These are phyloP conservation scores for Didymella keratinophila DNA, from an alignment of 2,329 filamentous ascomycete species.

Conservation along the genomic window DNA sequence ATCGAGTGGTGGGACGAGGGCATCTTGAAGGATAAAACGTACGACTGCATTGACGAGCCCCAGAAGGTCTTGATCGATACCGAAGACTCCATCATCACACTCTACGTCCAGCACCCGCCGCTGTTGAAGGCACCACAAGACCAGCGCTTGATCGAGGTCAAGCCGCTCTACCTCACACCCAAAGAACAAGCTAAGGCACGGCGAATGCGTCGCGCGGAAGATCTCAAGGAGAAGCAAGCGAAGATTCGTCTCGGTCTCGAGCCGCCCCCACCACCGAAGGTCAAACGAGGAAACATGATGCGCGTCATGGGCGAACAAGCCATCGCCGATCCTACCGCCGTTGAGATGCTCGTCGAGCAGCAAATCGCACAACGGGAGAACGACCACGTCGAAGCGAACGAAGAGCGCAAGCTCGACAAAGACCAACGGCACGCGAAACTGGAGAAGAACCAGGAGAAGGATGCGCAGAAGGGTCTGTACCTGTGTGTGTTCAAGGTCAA, in stretches of 20 bases:
- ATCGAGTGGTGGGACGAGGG: conserved; percentile 99
- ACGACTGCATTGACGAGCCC: conserved; percentile 72
- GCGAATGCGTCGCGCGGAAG: conserved; percentile 87
- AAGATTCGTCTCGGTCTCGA: conserved; percentile 92
- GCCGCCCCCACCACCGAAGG: conserved; percentile 90
- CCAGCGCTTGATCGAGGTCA: conserved; percentile 77
- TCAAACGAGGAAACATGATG: conserved; percentile 98
- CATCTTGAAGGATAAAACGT: conserved; percentile 76
- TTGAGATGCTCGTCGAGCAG: conserved; percentile 90
- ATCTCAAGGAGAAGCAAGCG: conserved; percentile 94
- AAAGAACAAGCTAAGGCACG: conserved; percentile 93
- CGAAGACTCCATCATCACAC: conserved; percentile 85
- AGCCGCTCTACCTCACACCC: conserved; percentile 89
- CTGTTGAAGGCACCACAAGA: conserved; percentile 91
- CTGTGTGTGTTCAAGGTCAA: conserved; percentile 89
- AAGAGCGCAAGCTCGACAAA: conserved; percentile 85
- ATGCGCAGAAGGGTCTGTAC: conserved; percentile 84
- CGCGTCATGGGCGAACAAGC: conserved; percentile 90
- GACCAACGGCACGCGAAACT: conserved; percentile 88
- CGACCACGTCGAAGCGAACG: conserved; percentile 79
- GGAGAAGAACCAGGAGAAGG: conserved; percentile 80
- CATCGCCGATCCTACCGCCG: conserved; percentile 95
- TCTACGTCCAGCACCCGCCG: conserved; percentile 92
- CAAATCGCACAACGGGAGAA: conserved; percentile 88
- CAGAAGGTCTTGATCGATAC: conserved; percentile 75